Percentiles rank a stretch among this genome's conserved stretches.
These are phyloP conservation scores for Angomonas ambiguus DNA, from an alignment of 208 protist genomes.

Conservation along the genomic window DNA sequence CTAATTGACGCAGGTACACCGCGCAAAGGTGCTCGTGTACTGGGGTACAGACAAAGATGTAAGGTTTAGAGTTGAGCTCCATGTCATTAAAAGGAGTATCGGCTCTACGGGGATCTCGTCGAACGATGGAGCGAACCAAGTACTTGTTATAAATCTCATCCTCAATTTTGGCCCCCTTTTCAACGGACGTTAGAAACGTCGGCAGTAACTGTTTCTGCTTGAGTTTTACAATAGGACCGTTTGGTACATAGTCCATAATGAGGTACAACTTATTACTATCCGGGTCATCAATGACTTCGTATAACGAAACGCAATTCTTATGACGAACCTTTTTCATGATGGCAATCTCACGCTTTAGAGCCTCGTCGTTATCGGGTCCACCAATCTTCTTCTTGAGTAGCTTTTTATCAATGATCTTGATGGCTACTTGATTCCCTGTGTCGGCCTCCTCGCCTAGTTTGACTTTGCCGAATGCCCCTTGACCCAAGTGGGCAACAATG, in stretches of 20 bases:
- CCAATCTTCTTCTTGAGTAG: slow-evolving; percentile 52
- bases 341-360: slow-evolving; percentile 65
- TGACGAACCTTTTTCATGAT: slow-evolving; percentile 96
- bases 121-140: slow-evolving; percentile 36
- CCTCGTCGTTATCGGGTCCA: slow-evolving; percentile 22
- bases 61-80: slow-evolving; percentile 26
- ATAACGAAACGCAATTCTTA: slow-evolving; percentile 91
- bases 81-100: slow-evolving; percentile 17
- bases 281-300: slow-evolving; percentile 95
- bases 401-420: slow-evolving; percentile 81
- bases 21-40: slow-evolving; percentile 33
- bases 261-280: slow-evolving; percentile 84
- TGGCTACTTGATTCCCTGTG: slow-evolving; percentile 52
- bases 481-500: slow-evolving; percentile 48
- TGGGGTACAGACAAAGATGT: slow-evolving; percentile 38
- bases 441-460: slow-evolving; percentile 52
- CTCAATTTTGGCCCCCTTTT: slow-evolving; percentile 24
- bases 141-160: slow-evolving; percentile 26
- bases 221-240: slow-evolving; percentile 61
- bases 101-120: slow-evolving; percentile 15
- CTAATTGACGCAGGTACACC: slow-evolving; percentile 65
- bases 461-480: slow-evolving; percentile 62
- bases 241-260: slow-evolving; percentile 90
- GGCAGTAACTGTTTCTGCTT: slow-evolving; percentile 28
- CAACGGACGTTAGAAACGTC: slow-evolving; percentile 21